Evolutionary conservation across 768 basidiomycete genomes (phyloP).

Genomic region (Agrocybe praecox): DNA sequence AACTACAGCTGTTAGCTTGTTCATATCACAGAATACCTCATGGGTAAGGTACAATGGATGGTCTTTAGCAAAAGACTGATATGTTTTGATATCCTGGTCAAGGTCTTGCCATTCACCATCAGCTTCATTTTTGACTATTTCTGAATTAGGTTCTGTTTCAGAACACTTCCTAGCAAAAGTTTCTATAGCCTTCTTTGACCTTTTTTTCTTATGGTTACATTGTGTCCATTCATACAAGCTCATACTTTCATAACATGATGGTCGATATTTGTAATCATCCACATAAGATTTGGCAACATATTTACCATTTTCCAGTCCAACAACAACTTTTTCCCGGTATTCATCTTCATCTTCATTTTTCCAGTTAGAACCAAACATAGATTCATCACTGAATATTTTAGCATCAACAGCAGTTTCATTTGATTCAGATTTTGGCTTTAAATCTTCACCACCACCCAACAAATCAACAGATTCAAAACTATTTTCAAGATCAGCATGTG

Average conservation of each 20-base stretch:
- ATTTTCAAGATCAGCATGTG: too few relatives aligned
- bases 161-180: too few relatives aligned
- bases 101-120: background rate
- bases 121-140: background rate
- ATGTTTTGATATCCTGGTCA: background rate
- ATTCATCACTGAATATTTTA: too few relatives aligned
- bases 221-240: background rate
- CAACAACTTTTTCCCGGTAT: too few relatives aligned
- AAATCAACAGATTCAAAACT: too few relatives aligned
- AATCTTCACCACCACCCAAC: too few relatives aligned
- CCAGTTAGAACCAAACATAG: background rate
- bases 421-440: too few relatives aligned
- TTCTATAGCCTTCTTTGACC: too few relatives aligned
- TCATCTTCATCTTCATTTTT: background rate
- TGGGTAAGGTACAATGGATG: conserved; percentile 28
- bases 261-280: background rate
- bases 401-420: too few relatives aligned
- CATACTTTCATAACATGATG: background rate
- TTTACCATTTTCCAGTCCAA: background rate
- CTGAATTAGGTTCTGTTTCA: background rate
- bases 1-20: conserved; percentile 7
- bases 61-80: conserved; percentile 2
- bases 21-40: conserved; percentile 9
- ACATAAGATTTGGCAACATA: background rate
- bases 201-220: too few relatives aligned